Evolutionary conservation across 805 yeast species (phyloP).

Genomic region (Cyberlindnera nakhonratchasimensis): DNA sequence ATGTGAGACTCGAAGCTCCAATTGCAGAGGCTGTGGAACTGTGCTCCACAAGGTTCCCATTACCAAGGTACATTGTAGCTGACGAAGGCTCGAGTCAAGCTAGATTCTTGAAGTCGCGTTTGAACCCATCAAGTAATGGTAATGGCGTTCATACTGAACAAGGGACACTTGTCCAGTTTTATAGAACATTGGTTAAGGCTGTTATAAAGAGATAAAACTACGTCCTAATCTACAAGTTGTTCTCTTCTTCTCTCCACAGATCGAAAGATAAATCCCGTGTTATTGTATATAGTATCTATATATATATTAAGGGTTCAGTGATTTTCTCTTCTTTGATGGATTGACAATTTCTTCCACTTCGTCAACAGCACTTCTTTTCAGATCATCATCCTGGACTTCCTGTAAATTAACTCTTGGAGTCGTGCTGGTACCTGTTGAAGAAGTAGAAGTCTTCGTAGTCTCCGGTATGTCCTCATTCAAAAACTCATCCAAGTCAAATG

Average conservation of each 20-base stretch:
- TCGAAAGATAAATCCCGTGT: too few relatives aligned
- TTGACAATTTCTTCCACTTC: conserved; percentile 12
- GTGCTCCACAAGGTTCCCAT: conserved; percentile 86
- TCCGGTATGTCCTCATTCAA: conserved; percentile 17
- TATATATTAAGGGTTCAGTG: conserved; percentile 3
- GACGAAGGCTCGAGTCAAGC: conserved; percentile 98
- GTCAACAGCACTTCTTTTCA: conserved; percentile 47
- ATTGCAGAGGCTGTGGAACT: conserved; percentile 84
- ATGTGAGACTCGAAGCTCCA: conserved; percentile 76
- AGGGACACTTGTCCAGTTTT: conserved; percentile 15
- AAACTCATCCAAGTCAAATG: conserved; percentile 27
- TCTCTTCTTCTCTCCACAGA: too few relatives aligned
- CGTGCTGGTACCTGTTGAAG: background rate
- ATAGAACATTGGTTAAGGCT: conserved; percentile 2
- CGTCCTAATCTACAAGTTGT: too few relatives aligned
- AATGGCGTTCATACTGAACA: conserved; percentile 17
- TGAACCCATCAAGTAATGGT: conserved; percentile 56
- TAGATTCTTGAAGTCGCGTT: conserved; percentile 84
- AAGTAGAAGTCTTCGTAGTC: background rate
- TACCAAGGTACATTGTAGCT: conserved; percentile 92
- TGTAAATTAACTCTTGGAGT: conserved; percentile 16
- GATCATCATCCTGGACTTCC: conserved; percentile 73
- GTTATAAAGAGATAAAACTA: conserved; percentile 3
- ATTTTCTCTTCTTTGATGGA: conserved; percentile 14
- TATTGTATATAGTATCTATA: background rate